These are phyloP conservation scores for Harringtonia aguacate DNA, from an alignment of 2,329 filamentous ascomycete species.

Conservation along the genomic window DNA sequence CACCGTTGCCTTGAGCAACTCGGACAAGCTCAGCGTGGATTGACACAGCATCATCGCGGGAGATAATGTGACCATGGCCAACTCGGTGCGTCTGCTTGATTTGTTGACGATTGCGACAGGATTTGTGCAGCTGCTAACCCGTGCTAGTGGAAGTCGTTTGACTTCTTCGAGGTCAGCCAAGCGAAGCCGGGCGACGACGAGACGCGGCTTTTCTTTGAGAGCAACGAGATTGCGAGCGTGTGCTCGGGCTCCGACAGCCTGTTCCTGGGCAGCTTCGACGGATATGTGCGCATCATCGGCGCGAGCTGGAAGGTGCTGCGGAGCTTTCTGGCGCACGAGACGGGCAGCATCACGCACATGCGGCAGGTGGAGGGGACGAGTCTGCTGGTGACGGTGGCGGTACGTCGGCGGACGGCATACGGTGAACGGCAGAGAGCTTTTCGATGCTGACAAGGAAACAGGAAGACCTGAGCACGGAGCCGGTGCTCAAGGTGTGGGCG, in stretches of 20 bases:
- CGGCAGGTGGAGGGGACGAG: conserved; percentile 83
- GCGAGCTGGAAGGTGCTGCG: conserved; percentile 77
- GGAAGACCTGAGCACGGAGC: conserved; percentile 82
- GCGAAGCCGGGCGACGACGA: conserved; percentile 73
- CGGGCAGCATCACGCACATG: conserved; percentile 77
- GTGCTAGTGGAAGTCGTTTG: conserved; percentile 90
- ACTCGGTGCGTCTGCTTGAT: conserved; percentile 15
- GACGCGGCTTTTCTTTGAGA: conserved; percentile 67
- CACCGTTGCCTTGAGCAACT: neutral
- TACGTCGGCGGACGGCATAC: conserved; percentile 18
- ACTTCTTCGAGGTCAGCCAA: conserved; percentile 94
- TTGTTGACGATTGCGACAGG: neutral
- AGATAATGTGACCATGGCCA: conserved; percentile 21
- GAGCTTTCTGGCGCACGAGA: conserved; percentile 78
- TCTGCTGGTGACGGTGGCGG: conserved; percentile 70
- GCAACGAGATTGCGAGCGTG: conserved; percentile 71
- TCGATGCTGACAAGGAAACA: conserved; percentile 27
- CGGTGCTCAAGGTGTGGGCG: conserved; percentile 93
- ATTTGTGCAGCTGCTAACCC: conserved; percentile 1
- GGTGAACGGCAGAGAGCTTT: too few species aligned
- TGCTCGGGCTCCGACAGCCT: conserved; percentile 82
- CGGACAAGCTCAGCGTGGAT: neutral
- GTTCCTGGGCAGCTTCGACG: conserved; percentile 79
- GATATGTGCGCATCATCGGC: conserved; percentile 78
- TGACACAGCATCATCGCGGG: conserved; percentile 1